A percentile compares a stretch with the other conserved stretches of the same genome.
Evolutionary conservation across 345 rosid species (phyloP).

Genomic region (Geranium rotundifolium): DNA sequence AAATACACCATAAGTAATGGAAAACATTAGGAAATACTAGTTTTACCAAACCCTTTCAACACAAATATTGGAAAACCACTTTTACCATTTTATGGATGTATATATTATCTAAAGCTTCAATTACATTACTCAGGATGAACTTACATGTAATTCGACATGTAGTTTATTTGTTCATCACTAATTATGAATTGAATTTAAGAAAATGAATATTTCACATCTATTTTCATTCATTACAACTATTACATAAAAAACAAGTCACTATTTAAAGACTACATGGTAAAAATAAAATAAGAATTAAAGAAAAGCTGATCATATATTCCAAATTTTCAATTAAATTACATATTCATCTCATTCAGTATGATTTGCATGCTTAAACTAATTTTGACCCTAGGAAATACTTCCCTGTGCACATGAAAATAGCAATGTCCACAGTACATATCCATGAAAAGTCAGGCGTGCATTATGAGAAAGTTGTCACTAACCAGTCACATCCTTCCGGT

Average conservation of each 20-base stretch:
- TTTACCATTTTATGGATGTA: too few species aligned
- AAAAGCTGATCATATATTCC: background rate
- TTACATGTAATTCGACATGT: background rate
- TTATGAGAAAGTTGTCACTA: slow-evolving; percentile 23
- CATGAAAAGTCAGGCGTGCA: background rate
- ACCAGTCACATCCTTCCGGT: slow-evolving; percentile 89
- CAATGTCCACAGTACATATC: background rate
- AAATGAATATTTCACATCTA: background rate
- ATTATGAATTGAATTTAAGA: too few species aligned
- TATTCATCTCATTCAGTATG: background rate
- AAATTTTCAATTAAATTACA: too few species aligned
- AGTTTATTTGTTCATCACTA: background rate
- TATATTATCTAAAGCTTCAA: background rate
- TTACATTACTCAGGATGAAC: background rate
- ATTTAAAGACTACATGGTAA: background rate
- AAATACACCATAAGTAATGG: slow-evolving; percentile 3
- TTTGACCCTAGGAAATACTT: background rate
- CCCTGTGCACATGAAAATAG: background rate
- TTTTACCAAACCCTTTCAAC: background rate
- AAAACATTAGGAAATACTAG: background rate
- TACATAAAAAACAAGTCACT: background rate
- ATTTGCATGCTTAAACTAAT: background rate
- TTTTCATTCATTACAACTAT: background rate
- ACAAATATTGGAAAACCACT: background rate
- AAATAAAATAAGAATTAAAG: background rate